Evolutionary conservation across 208 protist genomes (phyloP).

Genomic region (Borovskyia barvae): DNA sequence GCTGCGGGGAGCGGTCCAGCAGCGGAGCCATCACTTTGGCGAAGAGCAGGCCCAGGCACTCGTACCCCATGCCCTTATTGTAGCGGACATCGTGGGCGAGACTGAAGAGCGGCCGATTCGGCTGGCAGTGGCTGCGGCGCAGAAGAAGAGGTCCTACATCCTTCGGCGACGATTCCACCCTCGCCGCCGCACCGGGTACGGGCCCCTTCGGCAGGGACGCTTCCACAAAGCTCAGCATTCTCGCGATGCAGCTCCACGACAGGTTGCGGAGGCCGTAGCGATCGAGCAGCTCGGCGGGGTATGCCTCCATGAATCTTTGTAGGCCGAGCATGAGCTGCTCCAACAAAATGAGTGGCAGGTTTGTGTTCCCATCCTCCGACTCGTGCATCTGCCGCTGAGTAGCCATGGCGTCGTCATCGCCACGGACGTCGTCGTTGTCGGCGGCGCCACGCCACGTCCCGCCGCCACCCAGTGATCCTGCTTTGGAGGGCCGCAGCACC

Average conservation of each 20-base stretch:
- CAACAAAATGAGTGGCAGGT: slow-evolving; percentile 84
- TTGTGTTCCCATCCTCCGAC: slow-evolving; percentile 85
- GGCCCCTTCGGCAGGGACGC: slow-evolving; percentile 21
- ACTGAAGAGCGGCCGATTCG: slow-evolving; percentile 33
- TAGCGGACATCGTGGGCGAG: slow-evolving; percentile 75
- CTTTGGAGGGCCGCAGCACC: slow-evolving; percentile 50
- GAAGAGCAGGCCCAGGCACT: slow-evolving; percentile 82
- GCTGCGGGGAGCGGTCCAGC: slow-evolving; percentile 24
- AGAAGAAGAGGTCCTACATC: too few species aligned
- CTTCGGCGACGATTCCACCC: too few species aligned
- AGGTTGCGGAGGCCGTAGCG: slow-evolving; percentile 53
- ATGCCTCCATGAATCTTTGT: slow-evolving; percentile 51
- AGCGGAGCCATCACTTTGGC: slow-evolving; percentile 77
- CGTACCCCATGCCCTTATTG: slow-evolving; percentile 87
- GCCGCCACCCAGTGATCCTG: slow-evolving; percentile 4
- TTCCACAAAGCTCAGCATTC: slow-evolving; percentile 61
- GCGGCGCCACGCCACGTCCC: not conserved
- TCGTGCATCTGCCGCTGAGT: slow-evolving; percentile 52
- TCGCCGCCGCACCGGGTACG: not conserved
- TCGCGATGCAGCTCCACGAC: slow-evolving; percentile 64
- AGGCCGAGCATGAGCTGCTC: slow-evolving; percentile 75
- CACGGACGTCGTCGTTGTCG: not conserved
- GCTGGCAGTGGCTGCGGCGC: not conserved
- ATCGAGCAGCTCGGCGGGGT: slow-evolving; percentile 39
- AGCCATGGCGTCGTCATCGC: not conserved